Evolutionary conservation across 1,139 yeast genomes (phyloP).

Genomic region (Geotrichum candidum): DNA sequence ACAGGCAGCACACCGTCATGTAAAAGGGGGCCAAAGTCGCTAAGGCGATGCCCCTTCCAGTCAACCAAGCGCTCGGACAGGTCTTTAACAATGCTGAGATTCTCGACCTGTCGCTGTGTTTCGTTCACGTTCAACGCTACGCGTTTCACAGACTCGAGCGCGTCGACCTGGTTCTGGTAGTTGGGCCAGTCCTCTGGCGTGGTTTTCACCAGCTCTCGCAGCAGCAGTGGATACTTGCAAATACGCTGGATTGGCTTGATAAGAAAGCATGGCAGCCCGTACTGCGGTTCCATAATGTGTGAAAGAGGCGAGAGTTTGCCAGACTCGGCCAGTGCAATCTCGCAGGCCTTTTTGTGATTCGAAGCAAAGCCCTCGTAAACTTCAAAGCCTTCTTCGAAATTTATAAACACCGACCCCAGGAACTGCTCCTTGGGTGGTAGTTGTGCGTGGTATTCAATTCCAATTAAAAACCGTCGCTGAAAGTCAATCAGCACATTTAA

Average conservation of each 20-base stretch:
- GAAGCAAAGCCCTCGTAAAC: slow-evolving; percentile 84
- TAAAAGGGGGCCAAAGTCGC: slow-evolving; percentile 77
- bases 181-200: slow-evolving; percentile 51
- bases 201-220: slow-evolving; percentile 65
- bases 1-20: slow-evolving; percentile 76
- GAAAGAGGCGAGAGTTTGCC: slow-evolving; percentile 51
- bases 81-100: slow-evolving; percentile 62
- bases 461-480: slow-evolving; percentile 81
- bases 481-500: slow-evolving; percentile 78
- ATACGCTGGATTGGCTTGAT: slow-evolving; percentile 92
- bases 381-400: slow-evolving; percentile 73
- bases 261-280: slow-evolving; percentile 82
- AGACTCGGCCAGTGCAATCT: slow-evolving; percentile 63
- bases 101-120: slow-evolving; percentile 88
- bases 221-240: slow-evolving; percentile 82
- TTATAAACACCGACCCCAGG: slow-evolving; percentile 76
- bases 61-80: slow-evolving; percentile 70
- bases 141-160: slow-evolving; percentile 59
- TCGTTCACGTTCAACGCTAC: slow-evolving; percentile 89
- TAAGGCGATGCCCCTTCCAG: slow-evolving; percentile 89
- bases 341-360: slow-evolving; percentile 81
- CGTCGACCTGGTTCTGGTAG: slow-evolving; percentile 62
- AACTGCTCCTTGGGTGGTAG: slow-evolving; percentile 74
- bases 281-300: slow-evolving; percentile 68
- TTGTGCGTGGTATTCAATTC: slow-evolving; percentile 79